Base-by-base conservation (phyloP, 495 filamentous ascomycete species). In the Penicillium cosmopolitanum region DNA sequence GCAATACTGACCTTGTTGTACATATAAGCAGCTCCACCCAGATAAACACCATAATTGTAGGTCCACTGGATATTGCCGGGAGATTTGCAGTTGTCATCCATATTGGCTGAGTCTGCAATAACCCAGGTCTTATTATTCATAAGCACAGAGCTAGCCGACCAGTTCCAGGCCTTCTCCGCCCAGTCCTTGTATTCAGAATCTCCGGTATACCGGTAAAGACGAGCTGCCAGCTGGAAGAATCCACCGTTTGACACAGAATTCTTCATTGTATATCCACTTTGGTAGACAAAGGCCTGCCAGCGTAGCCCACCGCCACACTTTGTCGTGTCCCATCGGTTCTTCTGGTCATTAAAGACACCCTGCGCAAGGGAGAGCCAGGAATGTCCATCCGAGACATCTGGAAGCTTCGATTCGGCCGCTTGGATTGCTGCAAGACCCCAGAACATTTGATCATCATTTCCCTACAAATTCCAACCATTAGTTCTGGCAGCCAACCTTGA, bases 211-310 rank as follows among this genome's bases (percentile, higher is more conserved):
- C 83, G 76, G 25, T 81, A 85, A 19, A 93, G 76, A 3, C 90
- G 85, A 0, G 89, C 80, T 35, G 86, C 85, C 8, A 93, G 73
- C 68, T 91, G 88, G 74, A 92, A 91, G 68, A 93, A 87, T 57
- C 83, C 84, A 7, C 88, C 89, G 67, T 90, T 90, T 34, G 87
- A 85, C 47, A 89, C 84, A 25, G 82, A 79, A 73, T 92, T 91
- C 68, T 91, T 91, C 77, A 89, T 88, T 66, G 85, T 80, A 72
- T 87, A 95, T 28, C 92, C 92, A 21, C 31, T 48, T 31, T 92
- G 89, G 73, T 89, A 90, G 5, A 78, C 70, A 65, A 83, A 90
- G 56, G 92, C 86, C 72, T 94, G 91, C 91, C 92, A 95, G 55
- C 85, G 78, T 40, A 95, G 67, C 0, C 92, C 92, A n/a, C 92